Percentiles rank a stretch among this genome's conserved stretches.
These are phyloP conservation scores for Fraxinus excelsior DNA, from an alignment of 257 asterid genomes.

Conservation along the genomic window DNA sequence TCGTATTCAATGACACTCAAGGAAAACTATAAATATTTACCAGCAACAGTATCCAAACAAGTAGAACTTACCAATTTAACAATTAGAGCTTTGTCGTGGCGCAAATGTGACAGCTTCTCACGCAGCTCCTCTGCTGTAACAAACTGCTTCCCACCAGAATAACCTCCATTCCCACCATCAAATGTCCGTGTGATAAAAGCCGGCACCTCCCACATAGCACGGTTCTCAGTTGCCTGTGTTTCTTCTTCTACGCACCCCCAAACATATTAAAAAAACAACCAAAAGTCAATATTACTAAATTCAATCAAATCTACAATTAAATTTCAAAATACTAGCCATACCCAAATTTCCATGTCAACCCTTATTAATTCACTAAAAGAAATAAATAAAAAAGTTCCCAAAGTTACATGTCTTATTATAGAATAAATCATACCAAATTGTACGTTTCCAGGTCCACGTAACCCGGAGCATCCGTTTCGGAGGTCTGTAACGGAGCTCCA, in stretches of 20 bases:
- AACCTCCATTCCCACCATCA: conserved; percentile 99
- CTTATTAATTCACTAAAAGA: not conserved
- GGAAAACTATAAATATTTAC: not conserved
- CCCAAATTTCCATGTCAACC: not conserved
- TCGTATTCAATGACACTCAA: not conserved
- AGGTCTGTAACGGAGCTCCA: conserved; percentile 85
- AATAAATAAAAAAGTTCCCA: too few species aligned
- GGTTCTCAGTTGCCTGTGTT: conserved; percentile 71
- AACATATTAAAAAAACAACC: conserved; percentile 22
- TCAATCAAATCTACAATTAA: not conserved
- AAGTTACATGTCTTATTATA: too few species aligned
- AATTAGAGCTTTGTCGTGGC: conserved; percentile 75
- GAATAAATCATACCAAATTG: conserved; percentile 32
- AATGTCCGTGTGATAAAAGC: conserved; percentile 90
- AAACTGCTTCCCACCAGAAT: conserved; percentile 95
- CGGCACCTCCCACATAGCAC: conserved; percentile 94
- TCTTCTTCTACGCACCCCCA: conserved; percentile 75
- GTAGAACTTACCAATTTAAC: conserved; percentile 68
- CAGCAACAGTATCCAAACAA: not conserved
- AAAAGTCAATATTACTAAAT: not conserved
- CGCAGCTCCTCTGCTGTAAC: conserved; percentile 97
- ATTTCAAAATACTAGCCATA: not conserved
- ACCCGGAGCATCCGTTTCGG: conserved; percentile 79
- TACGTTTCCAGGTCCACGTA: conserved; percentile 48
- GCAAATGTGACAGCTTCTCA: conserved; percentile 81